These are phyloP conservation scores for Phytophthora quininea DNA, from an alignment of 352 stramenopile species.

Conservation along the genomic window DNA sequence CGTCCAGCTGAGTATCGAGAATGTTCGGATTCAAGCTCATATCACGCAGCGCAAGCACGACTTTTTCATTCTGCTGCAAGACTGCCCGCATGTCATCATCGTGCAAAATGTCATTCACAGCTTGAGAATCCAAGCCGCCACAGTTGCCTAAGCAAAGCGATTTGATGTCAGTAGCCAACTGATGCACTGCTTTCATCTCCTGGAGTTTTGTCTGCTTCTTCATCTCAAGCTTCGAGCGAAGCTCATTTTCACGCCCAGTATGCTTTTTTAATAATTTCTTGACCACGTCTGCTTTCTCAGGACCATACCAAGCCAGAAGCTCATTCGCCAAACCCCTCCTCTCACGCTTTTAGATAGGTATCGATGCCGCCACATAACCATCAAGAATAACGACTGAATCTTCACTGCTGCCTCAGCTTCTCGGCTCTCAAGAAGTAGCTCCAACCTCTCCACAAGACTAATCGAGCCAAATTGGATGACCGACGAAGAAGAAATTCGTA, in stretches of 20 bases:
- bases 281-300: conserved; percentile 35
- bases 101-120: conserved; percentile 58
- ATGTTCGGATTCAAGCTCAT: conserved; percentile 70
- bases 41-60: conserved; percentile 62
- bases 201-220: conserved; percentile 30
- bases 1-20: conserved; percentile 49
- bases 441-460: conserved; percentile 43
- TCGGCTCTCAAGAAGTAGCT: conserved; percentile 40
- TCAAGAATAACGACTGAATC: conserved; percentile 49
- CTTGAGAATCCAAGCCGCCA: conserved; percentile 40
- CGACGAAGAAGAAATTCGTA: conserved; percentile 21
- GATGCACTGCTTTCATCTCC: conserved; percentile 26
- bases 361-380: conserved; percentile 31
- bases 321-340: conserved; percentile 41
- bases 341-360: conserved; percentile 43
- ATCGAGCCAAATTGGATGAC: conserved; percentile 36
- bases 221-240: conserved; percentile 39
- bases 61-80: conserved; percentile 46
- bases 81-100: conserved; percentile 48
- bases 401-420: conserved; percentile 37
- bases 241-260: conserved; percentile 43
- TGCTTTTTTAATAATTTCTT: conserved; percentile 51
- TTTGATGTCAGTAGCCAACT: conserved; percentile 52
- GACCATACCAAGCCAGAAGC: conserved; percentile 47
- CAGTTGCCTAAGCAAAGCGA: conserved; percentile 38